Percentiles rank a stretch among this genome's conserved stretches.
These are phyloP conservation scores for Pleurostoma richardsiae DNA, from an alignment of 2,329 filamentous ascomycete genomes.

Conservation along the genomic window DNA sequence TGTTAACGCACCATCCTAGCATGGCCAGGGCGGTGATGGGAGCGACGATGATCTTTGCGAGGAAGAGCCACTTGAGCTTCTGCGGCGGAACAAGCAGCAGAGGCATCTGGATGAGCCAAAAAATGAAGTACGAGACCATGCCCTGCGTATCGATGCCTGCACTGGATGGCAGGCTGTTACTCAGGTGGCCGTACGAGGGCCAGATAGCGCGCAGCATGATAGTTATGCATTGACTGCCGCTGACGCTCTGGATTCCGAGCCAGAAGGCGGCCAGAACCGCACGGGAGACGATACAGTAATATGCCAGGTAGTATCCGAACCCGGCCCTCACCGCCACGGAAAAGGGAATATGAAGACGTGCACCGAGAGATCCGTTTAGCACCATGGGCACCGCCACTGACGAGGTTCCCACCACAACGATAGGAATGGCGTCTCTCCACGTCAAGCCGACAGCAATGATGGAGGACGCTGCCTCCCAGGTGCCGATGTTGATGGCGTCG, in stretches of 20 bases:
- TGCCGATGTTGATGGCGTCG: slow-evolving; percentile 18
- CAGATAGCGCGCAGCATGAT: slow-evolving; percentile 29
- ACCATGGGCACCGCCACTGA: slow-evolving; percentile 44
- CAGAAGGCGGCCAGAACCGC: slow-evolving; percentile 24
- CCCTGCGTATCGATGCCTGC: slow-evolving; percentile 26
- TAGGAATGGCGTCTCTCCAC: slow-evolving; percentile 40
- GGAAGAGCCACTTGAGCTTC: slow-evolving; percentile 47
- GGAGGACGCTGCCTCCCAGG: slow-evolving; percentile 16
- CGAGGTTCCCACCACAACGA: slow-evolving; percentile 17
- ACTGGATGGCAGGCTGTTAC: slow-evolving; percentile 30
- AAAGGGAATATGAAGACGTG: slow-evolving; percentile 29
- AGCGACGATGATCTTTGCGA: slow-evolving; percentile 27
- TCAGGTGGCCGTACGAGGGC: slow-evolving; percentile 32
- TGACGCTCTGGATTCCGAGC: slow-evolving; percentile 23
- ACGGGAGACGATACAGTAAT: slow-evolving; percentile 21
- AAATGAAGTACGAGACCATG: slow-evolving; percentile 19
- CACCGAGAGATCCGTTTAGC: slow-evolving; percentile 28
- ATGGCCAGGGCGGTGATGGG: slow-evolving; percentile 49
- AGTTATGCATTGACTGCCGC: slow-evolving; percentile 21
- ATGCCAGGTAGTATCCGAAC: slow-evolving; percentile 30
- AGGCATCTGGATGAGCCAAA: slow-evolving; percentile 16
- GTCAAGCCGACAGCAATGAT: slow-evolving; percentile 16
- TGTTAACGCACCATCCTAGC: slow-evolving; percentile 49
- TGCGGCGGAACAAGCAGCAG: slow-evolving; percentile 27
- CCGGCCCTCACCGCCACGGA: slow-evolving; percentile 25